Percentiles rank a stretch among this genome's conserved stretches.
phyloP scores from a whole-genome alignment of 108 stramenopile species.

The Nitzschia inconspicua region DNA sequence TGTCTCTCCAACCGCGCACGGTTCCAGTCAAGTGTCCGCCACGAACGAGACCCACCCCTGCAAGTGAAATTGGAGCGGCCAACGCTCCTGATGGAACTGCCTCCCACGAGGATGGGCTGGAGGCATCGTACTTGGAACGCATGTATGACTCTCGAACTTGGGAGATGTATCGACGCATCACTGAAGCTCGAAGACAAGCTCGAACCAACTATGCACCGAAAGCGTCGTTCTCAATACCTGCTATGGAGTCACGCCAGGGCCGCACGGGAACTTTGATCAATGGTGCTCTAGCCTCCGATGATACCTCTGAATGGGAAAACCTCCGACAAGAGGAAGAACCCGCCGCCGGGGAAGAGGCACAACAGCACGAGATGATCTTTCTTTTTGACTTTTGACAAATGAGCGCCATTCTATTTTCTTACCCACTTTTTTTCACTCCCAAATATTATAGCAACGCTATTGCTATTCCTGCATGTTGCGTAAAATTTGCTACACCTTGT shows the following conservation, averaged over 20 bases:
- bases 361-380: slow-evolving; percentile 16
- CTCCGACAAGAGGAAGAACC: slow-evolving; percentile 11
- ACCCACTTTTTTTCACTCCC: background rate
- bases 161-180: slow-evolving; percentile 47
- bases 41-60: no score
- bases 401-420: background rate
- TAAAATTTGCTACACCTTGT: no score
- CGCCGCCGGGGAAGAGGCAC: background rate
- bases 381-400: slow-evolving; percentile 20
- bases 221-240: background rate
- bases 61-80: no score
- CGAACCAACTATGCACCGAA: background rate
- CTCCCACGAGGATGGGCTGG: no score
- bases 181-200: slow-evolving; percentile 12
- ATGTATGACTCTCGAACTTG: slow-evolving; percentile 45
- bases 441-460: no score
- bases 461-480: no score
- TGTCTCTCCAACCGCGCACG: no score
- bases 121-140: slow-evolving; percentile 17
- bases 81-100: no score
- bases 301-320: slow-evolving; percentile 7
- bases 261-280: background rate
- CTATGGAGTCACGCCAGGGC: background rate
- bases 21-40: no score
- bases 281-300: background rate